Evolutionary conservation across 495 filamentous ascomycete genomes (phyloP), one percentile per base, ranked within the genome.

Genomic region (Podospora pseudoanserina): DNA sequence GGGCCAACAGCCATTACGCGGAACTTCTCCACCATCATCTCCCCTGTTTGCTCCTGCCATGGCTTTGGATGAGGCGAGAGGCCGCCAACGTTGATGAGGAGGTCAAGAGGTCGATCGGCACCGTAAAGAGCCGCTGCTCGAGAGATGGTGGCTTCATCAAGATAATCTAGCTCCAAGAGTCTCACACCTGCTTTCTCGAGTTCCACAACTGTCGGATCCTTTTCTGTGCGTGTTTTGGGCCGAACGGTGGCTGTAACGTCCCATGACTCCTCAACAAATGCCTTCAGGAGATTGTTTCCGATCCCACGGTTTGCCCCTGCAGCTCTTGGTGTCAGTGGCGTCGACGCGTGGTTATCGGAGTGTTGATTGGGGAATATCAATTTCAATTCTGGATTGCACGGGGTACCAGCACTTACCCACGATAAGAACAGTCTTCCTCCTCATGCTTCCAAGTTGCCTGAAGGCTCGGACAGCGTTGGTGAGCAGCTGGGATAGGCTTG

Each of bases 41-140:
- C 55, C 5, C n/a, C 55, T 19, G 55, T 58, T 26, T 58, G 55
- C 5, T 58, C 55, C 18, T 58, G 18, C 55, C 55, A 58, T 26
- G 55, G 1, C 18, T 58, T 58, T 58, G 55, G 55, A 58, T 58
- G 55, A 6, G 55, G 55, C 15, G 55, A 26, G 5, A 58, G 55
- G 23, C 55, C 55, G 5, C n/a, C 55, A 58, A 58, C 55, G 5
- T 58, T 58, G 55, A 58, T 58, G 15, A 58, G 55, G n/a, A 58
- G 55, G 55, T 58, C n/a, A 26, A 58, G 55, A 58, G 55, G 55
- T 18, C 23, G 18, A 18, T 58, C 55, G 34, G 34, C 5, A 58
- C 55, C 55, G 5, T 26, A 58, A 0, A 5, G n/a, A 58, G 55
- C 55, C 5, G 55, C 55, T n/a, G 4, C 55, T 9, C 18, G n/a